Conservation (phyloP, 305 asterid genomes). For the Fraxinus xanthoxyloides region DNA sequence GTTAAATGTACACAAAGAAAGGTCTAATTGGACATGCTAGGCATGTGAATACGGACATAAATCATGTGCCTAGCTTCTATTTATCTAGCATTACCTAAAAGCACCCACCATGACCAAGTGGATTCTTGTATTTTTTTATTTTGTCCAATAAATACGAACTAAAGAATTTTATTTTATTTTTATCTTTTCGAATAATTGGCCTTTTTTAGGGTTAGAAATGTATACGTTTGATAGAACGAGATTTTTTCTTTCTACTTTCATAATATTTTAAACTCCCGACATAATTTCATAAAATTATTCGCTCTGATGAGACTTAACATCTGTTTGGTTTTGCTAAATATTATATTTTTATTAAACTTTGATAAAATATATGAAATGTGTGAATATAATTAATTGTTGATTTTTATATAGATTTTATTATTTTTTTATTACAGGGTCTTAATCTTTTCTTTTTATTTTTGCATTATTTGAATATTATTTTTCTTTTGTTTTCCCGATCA, state of each 20-base stretch:
- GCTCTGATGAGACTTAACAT: not conserved
- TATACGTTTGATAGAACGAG: not conserved
- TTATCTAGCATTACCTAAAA: conserved; percentile 32
- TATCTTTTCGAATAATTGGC: not conserved
- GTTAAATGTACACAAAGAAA: conserved; percentile 62
- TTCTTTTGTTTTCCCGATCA: not conserved
- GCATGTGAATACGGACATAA: conserved; percentile 88
- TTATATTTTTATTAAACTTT: no score
- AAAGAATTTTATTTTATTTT: not conserved
- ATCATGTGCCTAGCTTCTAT: conserved; percentile 71
- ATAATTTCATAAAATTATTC: not conserved
- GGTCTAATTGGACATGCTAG: conserved; percentile 72
- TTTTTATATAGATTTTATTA: no score
- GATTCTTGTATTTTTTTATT: conserved; percentile 1
- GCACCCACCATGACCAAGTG: conserved; percentile 21
- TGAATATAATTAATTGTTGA: no score
- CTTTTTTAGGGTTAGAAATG: not conserved
- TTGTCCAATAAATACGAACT: not conserved
- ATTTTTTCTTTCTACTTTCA: no score
- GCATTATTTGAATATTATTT: not conserved
- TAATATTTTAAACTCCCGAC: not conserved
- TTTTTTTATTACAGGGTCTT: no score
- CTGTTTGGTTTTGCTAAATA: no score
- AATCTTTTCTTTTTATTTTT: no score
- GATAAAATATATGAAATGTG: no score